Evolutionary conservation across 768 basidiomycete genomes (phyloP), one percentile per base, ranked within the genome.

Genomic region (Amanita rimosa): DNA sequence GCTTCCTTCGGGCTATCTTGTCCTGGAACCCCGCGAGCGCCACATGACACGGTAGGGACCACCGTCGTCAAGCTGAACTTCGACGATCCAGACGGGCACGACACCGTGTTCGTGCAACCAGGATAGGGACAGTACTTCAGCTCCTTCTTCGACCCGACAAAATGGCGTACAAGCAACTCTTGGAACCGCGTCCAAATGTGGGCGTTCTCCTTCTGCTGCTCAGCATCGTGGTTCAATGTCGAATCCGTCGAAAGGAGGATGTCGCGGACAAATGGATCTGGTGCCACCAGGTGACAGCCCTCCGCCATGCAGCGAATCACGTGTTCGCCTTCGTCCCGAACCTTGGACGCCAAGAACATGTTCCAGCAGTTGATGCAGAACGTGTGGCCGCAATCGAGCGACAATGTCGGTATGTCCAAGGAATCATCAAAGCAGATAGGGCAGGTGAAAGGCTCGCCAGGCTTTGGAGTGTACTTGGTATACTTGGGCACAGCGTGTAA

Each of bases 121-220:
- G 95, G 94, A 56, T 90, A 92, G 3, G 96, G 96, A 62, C 96
- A 99, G 72, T 88, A 99, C 64, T 90, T 85, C 60, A 98, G 75
- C 48, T 77, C 79, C 26, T 79, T 67, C 64, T 83, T 84, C 60
- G 86, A 88, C 16, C 77, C 78, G 14, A 99, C 96, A 64, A 86
- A 98, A 65, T 95, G 81, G 47, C 93, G 83, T 44, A 89, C 80
- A 44, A 95, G 72, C 27, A 99, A 78, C 58, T 91, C 89, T 53
- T 86, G 80, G 70, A 91, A 94, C 44, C 92, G 85, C 31, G 59
- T 62, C 71, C 72, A 80, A 4, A 71, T 72, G 58, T 74, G 69
- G 5, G 61, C 57, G 49, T 81, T 78, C n/a, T 72, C 72, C 13
- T 58, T 55, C 47, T 62, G 63, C 48, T 63, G 53, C 13, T 50